Evolutionary conservation across 441 rosid genomes (phyloP).

Genomic region (Croton laevigatus): DNA sequence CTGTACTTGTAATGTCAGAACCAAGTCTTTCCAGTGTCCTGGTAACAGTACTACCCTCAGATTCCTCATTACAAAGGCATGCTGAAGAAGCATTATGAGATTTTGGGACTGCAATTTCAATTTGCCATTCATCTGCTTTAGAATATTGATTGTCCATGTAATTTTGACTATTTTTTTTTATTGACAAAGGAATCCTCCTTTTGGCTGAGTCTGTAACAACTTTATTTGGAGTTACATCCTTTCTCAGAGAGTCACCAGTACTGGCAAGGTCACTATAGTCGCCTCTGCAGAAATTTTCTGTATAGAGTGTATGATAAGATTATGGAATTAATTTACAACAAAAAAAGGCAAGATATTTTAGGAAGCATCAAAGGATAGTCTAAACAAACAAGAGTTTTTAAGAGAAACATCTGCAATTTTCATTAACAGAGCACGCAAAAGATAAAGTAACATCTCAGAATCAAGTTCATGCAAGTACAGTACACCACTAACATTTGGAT

Average conservation of each 20-base stretch:
- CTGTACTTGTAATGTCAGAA: constrained; percentile 38
- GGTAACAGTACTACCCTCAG: constrained; percentile 71
- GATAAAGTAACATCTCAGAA: not conserved
- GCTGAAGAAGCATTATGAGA: constrained; percentile 35
- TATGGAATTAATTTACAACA: constrained; percentile 1
- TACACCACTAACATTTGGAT: not conserved
- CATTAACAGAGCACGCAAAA: not conserved
- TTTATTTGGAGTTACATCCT: constrained; percentile 43
- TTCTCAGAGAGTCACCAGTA: constrained; percentile 46
- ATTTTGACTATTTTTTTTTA: constrained; percentile 40
- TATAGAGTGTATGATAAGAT: constrained; percentile 22
- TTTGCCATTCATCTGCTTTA: constrained; percentile 67
- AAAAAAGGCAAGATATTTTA: constrained; percentile 6
- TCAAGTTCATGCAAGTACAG: not conserved
- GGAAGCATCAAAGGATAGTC: constrained; percentile 2
- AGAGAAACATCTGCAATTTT: not conserved
- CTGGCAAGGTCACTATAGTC: constrained; percentile 54
- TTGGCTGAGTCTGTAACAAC: constrained; percentile 41
- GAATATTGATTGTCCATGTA: constrained; percentile 39
- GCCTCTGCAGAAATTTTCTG: constrained; percentile 65
- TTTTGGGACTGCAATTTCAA: constrained; percentile 74
- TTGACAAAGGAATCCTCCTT: constrained; percentile 56
- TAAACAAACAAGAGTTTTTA: not conserved
- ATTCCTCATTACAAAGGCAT: constrained; percentile 62
- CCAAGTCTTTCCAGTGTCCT: constrained; percentile 51